phyloP scores from a whole-genome alignment of 345 rosid genomes.

The Raphanus sativus region DNA sequence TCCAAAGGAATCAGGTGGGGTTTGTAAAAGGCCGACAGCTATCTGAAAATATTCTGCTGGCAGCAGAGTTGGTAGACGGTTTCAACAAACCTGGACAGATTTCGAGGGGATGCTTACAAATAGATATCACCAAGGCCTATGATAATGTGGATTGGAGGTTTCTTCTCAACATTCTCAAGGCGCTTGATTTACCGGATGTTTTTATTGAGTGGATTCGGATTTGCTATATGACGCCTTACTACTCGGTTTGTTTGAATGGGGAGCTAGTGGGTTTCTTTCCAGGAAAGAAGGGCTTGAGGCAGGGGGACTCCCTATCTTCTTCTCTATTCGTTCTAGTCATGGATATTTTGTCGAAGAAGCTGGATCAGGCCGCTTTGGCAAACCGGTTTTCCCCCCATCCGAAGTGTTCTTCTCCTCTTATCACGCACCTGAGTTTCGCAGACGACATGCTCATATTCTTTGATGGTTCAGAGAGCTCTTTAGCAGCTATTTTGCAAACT shows the following conservation, averaged over 20 bases:
- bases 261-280: neutral
- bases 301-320: neutral
- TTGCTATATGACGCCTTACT: neutral
- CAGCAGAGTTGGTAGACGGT: neutral
- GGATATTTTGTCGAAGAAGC: neutral
- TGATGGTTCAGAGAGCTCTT: neutral
- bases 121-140: neutral
- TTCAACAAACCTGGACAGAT: neutral
- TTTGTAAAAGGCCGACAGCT: no score
- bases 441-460: no score
- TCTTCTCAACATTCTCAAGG: neutral
- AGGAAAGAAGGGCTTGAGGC: neutral
- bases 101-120: neutral
- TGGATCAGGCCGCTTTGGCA: neutral
- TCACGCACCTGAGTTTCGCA: neutral
- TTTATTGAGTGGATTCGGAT: neutral
- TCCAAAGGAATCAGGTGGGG: no score
- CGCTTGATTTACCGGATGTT: neutral
- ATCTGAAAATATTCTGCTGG: no score
- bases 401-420: neutral
- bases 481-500: neutral
- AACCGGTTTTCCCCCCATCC: neutral
- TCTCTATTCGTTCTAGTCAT: neutral
- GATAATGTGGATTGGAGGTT: neutral
- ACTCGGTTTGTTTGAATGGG: neutral